phyloP scores from a whole-genome alignment of 1,139 yeast genomes.

The Nadsonia commutata region DNA sequence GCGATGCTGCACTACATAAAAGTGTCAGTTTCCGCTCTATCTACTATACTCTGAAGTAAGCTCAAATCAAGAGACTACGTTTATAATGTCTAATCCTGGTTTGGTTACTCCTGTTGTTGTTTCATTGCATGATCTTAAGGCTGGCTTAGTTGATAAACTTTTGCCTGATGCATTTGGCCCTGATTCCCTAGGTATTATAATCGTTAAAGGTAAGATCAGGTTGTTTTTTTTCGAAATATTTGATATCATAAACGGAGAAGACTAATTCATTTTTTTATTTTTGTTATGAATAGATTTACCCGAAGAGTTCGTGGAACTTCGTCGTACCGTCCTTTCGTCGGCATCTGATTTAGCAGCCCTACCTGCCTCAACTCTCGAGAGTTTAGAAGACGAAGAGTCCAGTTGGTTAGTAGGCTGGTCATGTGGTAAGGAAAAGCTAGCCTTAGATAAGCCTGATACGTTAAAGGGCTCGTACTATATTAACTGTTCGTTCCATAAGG shows the following conservation, averaged over 20 bases:
- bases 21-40: too few relatives aligned
- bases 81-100: not conserved
- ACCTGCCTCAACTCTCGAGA: slow-evolving; percentile 23
- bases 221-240: not conserved
- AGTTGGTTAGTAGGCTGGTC: slow-evolving; percentile 53
- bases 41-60: too few relatives aligned
- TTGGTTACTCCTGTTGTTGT: slow-evolving; percentile 18
- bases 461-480: slow-evolving; percentile 47
- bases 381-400: slow-evolving; percentile 34
- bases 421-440: slow-evolving; percentile 41
- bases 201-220: slow-evolving; percentile 30
- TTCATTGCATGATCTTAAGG: slow-evolving; percentile 23
- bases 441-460: slow-evolving; percentile 30
- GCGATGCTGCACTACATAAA: too few relatives aligned
- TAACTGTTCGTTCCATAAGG: slow-evolving; percentile 42
- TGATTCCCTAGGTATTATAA: slow-evolving; percentile 38
- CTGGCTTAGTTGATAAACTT: slow-evolving; percentile 24
- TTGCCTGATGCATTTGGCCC: slow-evolving; percentile 41
- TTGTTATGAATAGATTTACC: slow-evolving; percentile 27
- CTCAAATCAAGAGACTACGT: too few relatives aligned
- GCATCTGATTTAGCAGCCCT: slow-evolving; percentile 35
- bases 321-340: slow-evolving; percentile 31
- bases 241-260: not conserved
- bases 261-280: not conserved
- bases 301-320: slow-evolving; percentile 23